Base-by-base conservation (phyloP, 345 rosid genomes). In the Pugionium cornutum region DNA sequence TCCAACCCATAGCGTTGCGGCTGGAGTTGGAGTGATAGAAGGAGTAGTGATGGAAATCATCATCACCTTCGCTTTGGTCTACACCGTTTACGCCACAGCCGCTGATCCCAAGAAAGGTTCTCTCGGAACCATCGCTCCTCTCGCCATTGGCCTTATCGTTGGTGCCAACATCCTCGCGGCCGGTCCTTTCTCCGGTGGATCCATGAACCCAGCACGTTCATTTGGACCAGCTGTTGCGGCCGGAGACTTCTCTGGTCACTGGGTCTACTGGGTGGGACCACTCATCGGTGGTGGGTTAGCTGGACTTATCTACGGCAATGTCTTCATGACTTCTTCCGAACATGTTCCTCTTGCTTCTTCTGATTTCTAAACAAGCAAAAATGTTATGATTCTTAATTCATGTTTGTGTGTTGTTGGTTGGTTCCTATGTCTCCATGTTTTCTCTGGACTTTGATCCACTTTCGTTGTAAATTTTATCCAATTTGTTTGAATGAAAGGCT, bases 121-220 rank as follows among this genome's bases (percentile, higher is more conserved):
- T 30, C 72, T 92, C 7, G 97, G 97, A 66, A 89, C 78, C 57
- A 88, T 89, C 39, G 96, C 97, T 37, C 98, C 97, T 42, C 83
- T 92, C 0, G 97, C 98, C 41, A 92, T 92, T 3, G 97, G 97
- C 2, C 83, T 92, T 81, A 88, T 92, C 5, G 97, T 92, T 1
- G 98, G 97, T 33, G 97, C 98, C 76, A 92, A 92, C 84, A 92
- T 89, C 69, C 71, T 87, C 62, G 98, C 96, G 0, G 94, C 91
- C 7, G 98, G 98, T 60, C 98, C 98, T 34, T 92, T 92, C 81
- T 89, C 96, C 0, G 97, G 96, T 25, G 97, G 96, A 11, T 89
- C 98, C 49, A 92, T 89, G 98, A 92, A 92, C 86, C 96, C 98
- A 0, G 98, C 97, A 10, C 91, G 96, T 4, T 89, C 98, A 27